Percentiles rank a stretch among this genome's conserved stretches.
Conservation (phyloP, 768 basidiomycete species). For the Agrocybe pediades region DNA sequence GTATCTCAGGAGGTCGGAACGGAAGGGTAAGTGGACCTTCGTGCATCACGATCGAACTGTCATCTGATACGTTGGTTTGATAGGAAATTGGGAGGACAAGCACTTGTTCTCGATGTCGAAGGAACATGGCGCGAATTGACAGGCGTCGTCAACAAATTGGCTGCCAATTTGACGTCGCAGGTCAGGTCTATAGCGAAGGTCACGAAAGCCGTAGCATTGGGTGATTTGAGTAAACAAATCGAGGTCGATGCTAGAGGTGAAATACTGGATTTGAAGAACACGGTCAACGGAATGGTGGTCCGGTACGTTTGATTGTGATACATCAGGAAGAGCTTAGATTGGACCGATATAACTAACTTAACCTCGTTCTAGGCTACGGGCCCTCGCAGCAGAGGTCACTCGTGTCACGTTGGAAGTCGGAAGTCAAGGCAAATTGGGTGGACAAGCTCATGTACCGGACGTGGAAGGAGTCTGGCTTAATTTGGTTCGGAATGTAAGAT, state of each 20-base stretch:
- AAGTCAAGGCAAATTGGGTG: conserved; percentile 86
- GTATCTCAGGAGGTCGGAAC: conserved; percentile 85
- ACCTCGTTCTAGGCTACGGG: conserved; percentile 44
- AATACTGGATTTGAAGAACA: conserved; percentile 79
- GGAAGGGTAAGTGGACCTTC: conserved; percentile 53
- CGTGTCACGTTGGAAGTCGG: conserved; percentile 86
- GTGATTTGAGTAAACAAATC: conserved; percentile 88
- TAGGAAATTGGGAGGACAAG: conserved; percentile 87
- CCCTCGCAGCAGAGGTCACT: conserved; percentile 81
- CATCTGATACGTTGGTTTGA: not conserved
- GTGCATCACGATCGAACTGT: too few species aligned
- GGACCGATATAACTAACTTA: not conserved
- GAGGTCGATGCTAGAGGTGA: conserved; percentile 91
- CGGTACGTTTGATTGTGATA: conserved; percentile 25
- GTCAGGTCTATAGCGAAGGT: conserved; percentile 90
- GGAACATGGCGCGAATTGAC: conserved; percentile 90
- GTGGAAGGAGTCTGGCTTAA: conserved; percentile 93
- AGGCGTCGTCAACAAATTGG: conserved; percentile 80
- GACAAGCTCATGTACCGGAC: conserved; percentile 85
- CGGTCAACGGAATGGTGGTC: conserved; percentile 62
- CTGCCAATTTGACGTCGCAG: conserved; percentile 79
- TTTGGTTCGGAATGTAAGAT: conserved; percentile 69
- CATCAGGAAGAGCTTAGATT: not conserved
- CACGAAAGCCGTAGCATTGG: conserved; percentile 91
- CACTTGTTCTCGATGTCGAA: conserved; percentile 84